Conservation (phyloP, 1,139 yeast species). For the Nadsonia commutata region DNA sequence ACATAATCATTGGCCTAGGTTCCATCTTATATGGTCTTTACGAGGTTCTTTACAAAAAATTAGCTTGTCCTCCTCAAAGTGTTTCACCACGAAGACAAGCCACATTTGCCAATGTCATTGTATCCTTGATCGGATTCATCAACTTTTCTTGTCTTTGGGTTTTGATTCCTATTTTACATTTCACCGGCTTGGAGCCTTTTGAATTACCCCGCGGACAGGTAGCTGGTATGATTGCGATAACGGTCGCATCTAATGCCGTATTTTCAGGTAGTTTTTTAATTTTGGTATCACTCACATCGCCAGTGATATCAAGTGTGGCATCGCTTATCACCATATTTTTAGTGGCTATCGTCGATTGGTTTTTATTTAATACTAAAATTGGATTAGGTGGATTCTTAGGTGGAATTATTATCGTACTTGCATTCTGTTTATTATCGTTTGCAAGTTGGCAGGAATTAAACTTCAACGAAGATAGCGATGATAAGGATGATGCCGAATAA, state of each 20-base stretch:
- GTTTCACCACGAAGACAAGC: constrained; percentile 41
- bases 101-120: constrained; percentile 42
- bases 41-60: constrained; percentile 68
- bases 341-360: constrained; percentile 70
- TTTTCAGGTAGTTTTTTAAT: constrained; percentile 66
- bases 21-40: constrained; percentile 73
- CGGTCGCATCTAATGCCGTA: constrained; percentile 43
- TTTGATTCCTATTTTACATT: constrained; percentile 35
- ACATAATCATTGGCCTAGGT: constrained; percentile 58
- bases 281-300: constrained; percentile 72
- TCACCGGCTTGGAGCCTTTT: constrained; percentile 45
- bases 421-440: constrained; percentile 52
- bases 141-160: constrained; percentile 40
- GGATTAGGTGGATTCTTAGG: constrained; percentile 25
- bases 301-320: constrained; percentile 74
- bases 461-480: constrained; percentile 17
- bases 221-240: constrained; percentile 30
- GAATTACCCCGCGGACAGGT: constrained; percentile 33
- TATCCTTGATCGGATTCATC: constrained; percentile 42
- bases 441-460: constrained; percentile 65
- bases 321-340: constrained; percentile 64
- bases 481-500: constrained; percentile 10
- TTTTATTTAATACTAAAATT: constrained; percentile 41
- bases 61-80: constrained; percentile 58
- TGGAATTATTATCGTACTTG: constrained; percentile 34